phyloP scores from a whole-genome alignment of 208 protist genomes.

The Naegleria lovaniensis region DNA sequence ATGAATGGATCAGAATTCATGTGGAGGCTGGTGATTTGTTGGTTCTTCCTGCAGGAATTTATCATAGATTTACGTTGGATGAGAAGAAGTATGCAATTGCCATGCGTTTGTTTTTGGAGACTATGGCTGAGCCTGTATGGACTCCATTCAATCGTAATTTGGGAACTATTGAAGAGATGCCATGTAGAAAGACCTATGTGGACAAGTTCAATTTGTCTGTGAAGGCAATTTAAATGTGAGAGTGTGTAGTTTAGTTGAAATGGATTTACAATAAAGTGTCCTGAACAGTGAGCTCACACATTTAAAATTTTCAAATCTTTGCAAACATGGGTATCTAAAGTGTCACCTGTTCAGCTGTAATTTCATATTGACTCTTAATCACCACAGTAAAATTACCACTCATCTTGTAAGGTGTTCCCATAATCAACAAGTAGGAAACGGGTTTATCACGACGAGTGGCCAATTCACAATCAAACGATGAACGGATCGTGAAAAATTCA shows the following conservation, averaged over 20 bases:
- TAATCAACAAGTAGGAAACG: not conserved
- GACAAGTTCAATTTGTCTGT: not conserved
- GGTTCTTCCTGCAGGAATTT: slow-evolving; percentile 70
- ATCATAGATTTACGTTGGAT: slow-evolving; percentile 73
- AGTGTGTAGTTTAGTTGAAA: too few relatives aligned
- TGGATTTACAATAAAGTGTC: too few relatives aligned
- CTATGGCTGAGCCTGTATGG: slow-evolving; percentile 57
- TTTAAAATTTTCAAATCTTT: too few relatives aligned
- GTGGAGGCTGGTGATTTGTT: slow-evolving; percentile 68
- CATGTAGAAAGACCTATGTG: not conserved
- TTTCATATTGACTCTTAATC: not conserved
- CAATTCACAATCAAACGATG: not conserved
- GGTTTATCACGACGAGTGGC: not conserved
- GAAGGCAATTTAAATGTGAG: not conserved
- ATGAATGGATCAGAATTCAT: slow-evolving; percentile 81
- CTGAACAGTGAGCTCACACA: too few relatives aligned
- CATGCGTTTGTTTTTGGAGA: slow-evolving; percentile 64
- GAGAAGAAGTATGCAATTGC: slow-evolving; percentile 52
- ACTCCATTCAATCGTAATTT: slow-evolving; percentile 51
- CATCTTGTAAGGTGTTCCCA: not conserved
- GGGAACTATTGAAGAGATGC: not conserved
- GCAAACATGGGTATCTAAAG: too few relatives aligned
- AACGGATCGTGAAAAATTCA: not conserved
- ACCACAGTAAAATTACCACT: not conserved
- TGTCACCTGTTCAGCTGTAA: not conserved